Conservation (phyloP, 2,329 filamentous ascomycete species). For the Plenodomus tracheiphilus region DNA sequence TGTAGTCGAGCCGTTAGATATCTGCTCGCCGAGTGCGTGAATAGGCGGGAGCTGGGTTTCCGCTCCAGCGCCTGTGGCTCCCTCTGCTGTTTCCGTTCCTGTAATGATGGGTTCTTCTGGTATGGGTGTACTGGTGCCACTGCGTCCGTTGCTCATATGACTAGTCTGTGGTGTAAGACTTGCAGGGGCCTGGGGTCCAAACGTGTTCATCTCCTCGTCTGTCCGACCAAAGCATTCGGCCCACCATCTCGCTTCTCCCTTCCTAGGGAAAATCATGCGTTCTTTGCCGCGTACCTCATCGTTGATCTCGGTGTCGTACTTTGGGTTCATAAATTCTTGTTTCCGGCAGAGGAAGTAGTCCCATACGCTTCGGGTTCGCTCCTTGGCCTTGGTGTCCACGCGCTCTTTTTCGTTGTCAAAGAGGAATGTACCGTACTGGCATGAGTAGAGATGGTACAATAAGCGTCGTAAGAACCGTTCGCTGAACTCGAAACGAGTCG, state of each 20-base stretch:
- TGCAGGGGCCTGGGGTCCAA: slow-evolving; percentile 29
- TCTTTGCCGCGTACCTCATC: slow-evolving; percentile 80
- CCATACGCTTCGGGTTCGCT: slow-evolving; percentile 87
- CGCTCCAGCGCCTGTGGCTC: slow-evolving; percentile 36
- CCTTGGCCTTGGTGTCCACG: slow-evolving; percentile 66
- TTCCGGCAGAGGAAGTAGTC: slow-evolving; percentile 86
- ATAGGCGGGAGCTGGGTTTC: slow-evolving; percentile 27
- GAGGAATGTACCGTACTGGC: slow-evolving; percentile 95
- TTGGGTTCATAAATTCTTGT: slow-evolving; percentile 78
- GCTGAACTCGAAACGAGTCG: slow-evolving; percentile 88
- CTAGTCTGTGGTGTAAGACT: slow-evolving; percentile 34
- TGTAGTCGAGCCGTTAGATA: slow-evolving; percentile 7
- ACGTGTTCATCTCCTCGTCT: slow-evolving; percentile 89
- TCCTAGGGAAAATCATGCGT: slow-evolving; percentile 77
- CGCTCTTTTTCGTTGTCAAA: slow-evolving; percentile 94
- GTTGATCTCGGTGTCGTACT: slow-evolving; percentile 75
- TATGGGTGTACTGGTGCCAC: slow-evolving; percentile 32
- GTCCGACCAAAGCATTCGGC: slow-evolving; percentile 81
- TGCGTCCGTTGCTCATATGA: slow-evolving; percentile 26
- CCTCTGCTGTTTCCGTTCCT: slow-evolving; percentile 39
- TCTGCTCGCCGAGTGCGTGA: slow-evolving; percentile 20
- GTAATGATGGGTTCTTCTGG: slow-evolving; percentile 39
- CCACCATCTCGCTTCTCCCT: slow-evolving; percentile 91
- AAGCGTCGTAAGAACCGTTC: slow-evolving; percentile 88
- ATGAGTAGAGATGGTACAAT: slow-evolving; percentile 92